Conservation (phyloP, 176 grass and related monocot species). For the Carex myosuroides region DNA sequence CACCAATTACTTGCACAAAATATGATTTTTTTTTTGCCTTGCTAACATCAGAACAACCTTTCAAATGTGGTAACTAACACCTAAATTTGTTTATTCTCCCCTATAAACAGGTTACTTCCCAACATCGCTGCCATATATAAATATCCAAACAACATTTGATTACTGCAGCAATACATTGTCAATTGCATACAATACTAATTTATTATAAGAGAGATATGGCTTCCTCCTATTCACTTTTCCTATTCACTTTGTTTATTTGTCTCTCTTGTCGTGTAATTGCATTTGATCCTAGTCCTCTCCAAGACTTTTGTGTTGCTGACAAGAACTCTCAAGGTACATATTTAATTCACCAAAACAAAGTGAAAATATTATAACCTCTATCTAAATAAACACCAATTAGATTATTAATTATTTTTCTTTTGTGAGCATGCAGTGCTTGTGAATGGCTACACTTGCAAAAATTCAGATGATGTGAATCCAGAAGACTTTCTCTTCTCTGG, state of each 20-base stretch:
- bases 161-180: not conserved
- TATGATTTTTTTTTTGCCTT: not conserved
- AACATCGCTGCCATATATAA: not conserved
- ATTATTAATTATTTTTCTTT: not conserved
- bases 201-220: not conserved
- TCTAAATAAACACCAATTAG: not conserved
- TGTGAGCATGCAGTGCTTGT: slow-evolving; percentile 1
- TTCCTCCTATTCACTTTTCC: not conserved
- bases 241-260: not conserved
- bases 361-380: not conserved
- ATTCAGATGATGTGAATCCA: slow-evolving; percentile 9
- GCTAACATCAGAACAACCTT: not conserved
- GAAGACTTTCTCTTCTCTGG: slow-evolving; percentile 17
- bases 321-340: slow-evolving; percentile 10
- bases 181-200: not conserved
- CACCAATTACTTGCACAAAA: not conserved
- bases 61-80: not conserved
- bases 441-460: not conserved
- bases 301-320: slow-evolving; percentile 9
- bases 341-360: not conserved
- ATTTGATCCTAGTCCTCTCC: slow-evolving; percentile 4
- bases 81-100: not conserved
- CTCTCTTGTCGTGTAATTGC: not conserved
- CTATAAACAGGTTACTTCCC: not conserved
- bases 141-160: not conserved